phyloP scores from a whole-genome alignment of 306 rosid genomes.

The Quercus ilex region DNA sequence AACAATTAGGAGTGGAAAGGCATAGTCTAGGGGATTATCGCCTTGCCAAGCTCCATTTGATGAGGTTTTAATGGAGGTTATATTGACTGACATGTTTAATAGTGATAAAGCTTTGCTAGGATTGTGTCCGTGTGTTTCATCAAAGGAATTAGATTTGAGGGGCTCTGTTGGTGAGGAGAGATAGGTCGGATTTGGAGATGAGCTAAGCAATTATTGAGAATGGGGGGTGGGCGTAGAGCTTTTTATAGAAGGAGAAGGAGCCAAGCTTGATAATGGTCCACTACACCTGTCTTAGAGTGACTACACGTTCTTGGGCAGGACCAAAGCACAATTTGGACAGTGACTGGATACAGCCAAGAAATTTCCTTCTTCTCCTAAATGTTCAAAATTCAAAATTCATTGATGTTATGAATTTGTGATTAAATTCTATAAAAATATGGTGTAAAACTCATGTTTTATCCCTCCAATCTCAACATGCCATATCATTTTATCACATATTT shows the following conservation, averaged over 20 bases:
- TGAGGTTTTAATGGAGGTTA: constrained; percentile 61
- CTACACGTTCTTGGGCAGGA: neutral
- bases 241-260: neutral
- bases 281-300: neutral
- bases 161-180: neutral
- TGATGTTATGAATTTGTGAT: too few relatives aligned
- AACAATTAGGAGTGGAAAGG: constrained; percentile 74
- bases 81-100: constrained; percentile 35
- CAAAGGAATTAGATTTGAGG: neutral
- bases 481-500: too few relatives aligned
- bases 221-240: neutral
- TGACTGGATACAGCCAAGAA: too few relatives aligned
- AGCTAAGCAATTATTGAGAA: neutral
- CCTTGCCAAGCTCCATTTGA: constrained; percentile 88
- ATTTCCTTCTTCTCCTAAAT: too few relatives aligned
- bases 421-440: too few relatives aligned
- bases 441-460: too few relatives aligned
- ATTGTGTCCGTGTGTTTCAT: neutral
- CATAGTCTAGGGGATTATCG: constrained; percentile 63
- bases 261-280: neutral
- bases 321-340: too few relatives aligned
- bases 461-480: too few relatives aligned
- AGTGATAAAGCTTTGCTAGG: neutral
- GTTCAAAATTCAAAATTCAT: too few relatives aligned
- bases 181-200: neutral